Evolutionary conservation across 73 alveolate genomes (phyloP).

Genomic region (Paramecium octaurelia): DNA sequence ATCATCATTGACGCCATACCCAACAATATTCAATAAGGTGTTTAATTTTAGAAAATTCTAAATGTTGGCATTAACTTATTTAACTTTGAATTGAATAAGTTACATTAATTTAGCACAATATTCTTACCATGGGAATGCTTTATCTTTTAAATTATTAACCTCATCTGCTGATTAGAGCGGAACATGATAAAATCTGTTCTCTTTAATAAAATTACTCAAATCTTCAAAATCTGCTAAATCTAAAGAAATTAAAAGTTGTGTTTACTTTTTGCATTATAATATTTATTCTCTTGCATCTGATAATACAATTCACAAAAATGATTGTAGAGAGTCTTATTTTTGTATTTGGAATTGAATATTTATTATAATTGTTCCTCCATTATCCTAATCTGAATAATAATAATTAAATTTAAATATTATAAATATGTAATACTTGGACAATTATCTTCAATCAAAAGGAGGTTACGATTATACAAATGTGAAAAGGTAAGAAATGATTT

Average conservation of each 20-base stretch:
- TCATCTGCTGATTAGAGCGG: constrained; percentile 13
- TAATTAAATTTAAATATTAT: neutral
- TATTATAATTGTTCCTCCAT: constrained; percentile 4
- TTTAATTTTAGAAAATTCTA: neutral
- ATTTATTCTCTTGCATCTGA: constrained; percentile 39
- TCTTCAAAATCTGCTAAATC: constrained; percentile 25
- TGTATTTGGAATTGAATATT: constrained; percentile 21
- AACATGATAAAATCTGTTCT: neutral
- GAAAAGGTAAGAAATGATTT: neutral
- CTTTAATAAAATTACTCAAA: constrained; percentile 39
- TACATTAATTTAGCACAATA: neutral
- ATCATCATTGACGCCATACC: constrained; percentile 36
- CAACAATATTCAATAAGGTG: neutral
- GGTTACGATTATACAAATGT: constrained; percentile 14
- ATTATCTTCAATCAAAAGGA: neutral
- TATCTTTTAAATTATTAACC: neutral
- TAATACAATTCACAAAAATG: constrained; percentile 11
- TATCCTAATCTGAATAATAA: constrained; percentile 37
- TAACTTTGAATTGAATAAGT: neutral
- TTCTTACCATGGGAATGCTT: neutral
- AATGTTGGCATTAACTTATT: neutral
- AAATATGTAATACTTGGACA: constrained; percentile 11
- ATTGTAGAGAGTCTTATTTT: neutral
- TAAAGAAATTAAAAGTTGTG: neutral
- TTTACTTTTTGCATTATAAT: neutral